phyloP scores from a whole-genome alignment of 805 yeast genomes.

The Hagleromyces aurorensis region DNA sequence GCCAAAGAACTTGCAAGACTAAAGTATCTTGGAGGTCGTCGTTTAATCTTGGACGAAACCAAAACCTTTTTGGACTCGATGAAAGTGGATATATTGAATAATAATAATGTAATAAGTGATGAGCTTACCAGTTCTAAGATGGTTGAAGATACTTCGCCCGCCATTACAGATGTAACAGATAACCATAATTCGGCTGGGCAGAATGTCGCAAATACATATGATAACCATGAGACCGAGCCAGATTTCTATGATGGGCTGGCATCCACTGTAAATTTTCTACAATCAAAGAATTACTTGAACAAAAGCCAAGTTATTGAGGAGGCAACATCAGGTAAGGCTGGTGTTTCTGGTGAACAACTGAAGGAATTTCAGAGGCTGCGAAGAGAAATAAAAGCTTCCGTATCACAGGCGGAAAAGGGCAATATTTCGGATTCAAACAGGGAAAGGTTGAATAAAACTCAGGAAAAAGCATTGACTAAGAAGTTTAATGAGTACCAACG shows the following conservation, averaged over 20 bases:
- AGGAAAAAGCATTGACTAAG: slow-evolving; percentile 24
- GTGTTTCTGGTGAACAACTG: too few species aligned
- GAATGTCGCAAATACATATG: too few species aligned
- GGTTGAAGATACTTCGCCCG: too few species aligned
- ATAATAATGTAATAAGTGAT: slow-evolving; percentile 1
- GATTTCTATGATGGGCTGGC: slow-evolving; percentile 27
- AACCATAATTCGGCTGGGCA: too few species aligned
- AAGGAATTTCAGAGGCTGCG: too few species aligned
- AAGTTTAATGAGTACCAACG: slow-evolving; percentile 23
- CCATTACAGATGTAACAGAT: too few species aligned
- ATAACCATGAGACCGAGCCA: too few species aligned
- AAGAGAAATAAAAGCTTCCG: too few species aligned
- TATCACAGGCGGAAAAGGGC: slow-evolving; percentile 16
- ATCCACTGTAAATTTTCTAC: slow-evolving; percentile 21
- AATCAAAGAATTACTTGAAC: slow-evolving; percentile 11
- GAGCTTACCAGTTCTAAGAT: too few species aligned
- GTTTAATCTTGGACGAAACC: slow-evolving; percentile 37
- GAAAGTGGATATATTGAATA: slow-evolving; percentile 7
- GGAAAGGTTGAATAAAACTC: slow-evolving; percentile 28
- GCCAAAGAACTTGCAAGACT: slow-evolving; percentile 13
- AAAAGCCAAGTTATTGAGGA: slow-evolving; percentile 1
- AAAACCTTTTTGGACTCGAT: slow-evolving; percentile 23
- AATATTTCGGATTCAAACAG: slow-evolving; percentile 21
- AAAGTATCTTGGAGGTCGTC: slow-evolving; percentile 15
- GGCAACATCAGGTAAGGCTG: background rate